Evolutionary conservation across 2,329 filamentous ascomycete genomes (phyloP).

Genomic region (Talaromyces sp.): DNA sequence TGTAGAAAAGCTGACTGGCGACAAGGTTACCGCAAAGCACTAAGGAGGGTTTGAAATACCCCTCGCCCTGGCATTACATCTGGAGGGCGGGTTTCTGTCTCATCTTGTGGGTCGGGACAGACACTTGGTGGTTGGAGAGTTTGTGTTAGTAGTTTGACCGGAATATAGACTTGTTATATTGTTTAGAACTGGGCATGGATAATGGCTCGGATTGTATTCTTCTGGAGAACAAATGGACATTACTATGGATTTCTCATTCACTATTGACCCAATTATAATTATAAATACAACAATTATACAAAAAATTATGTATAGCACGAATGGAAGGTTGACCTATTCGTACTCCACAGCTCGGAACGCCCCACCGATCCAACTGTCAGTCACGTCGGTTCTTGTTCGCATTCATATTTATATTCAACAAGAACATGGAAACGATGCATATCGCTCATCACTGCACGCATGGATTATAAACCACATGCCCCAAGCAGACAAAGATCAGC

Average conservation of each 20-base stretch:
- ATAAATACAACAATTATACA: background rate
- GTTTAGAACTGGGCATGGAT: background rate
- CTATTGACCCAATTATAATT: background rate
- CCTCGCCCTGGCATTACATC: conserved; percentile 18
- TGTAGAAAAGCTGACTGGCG: conserved; percentile 61
- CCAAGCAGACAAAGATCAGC: background rate
- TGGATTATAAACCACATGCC: background rate
- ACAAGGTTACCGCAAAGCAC: conserved; percentile 60
- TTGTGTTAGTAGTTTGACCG: background rate
- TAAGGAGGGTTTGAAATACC: conserved; percentile 43
- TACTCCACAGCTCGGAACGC: background rate
- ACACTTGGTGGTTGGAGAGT: background rate
- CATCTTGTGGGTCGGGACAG: background rate
- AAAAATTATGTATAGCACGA: background rate
- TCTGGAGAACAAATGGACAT: background rate
- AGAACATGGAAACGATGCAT: background rate
- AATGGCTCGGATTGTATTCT: background rate
- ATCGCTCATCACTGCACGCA: background rate
- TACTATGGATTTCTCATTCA: background rate
- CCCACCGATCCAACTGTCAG: background rate
- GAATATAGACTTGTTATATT: background rate
- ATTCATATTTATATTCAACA: background rate
- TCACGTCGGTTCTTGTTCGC: background rate
- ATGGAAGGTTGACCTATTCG: too few relatives aligned
- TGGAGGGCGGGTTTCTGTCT: conserved; percentile 15